These are phyloP conservation scores for Capsella bursapastoris DNA, from an alignment of 345 rosid species.

Conservation along the genomic window DNA sequence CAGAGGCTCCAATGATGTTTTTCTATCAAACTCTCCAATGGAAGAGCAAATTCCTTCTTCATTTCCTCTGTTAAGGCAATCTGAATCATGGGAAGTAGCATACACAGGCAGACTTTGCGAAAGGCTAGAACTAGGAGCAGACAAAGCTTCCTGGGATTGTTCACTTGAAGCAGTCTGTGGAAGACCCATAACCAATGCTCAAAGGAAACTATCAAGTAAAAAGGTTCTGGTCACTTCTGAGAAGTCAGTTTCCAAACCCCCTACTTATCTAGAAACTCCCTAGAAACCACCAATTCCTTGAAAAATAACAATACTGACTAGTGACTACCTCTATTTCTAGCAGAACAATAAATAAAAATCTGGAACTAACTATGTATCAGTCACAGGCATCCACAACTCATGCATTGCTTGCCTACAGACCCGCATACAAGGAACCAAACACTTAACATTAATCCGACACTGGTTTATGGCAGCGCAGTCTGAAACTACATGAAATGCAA, in stretches of 20 bases:
- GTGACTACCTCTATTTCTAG: slow-evolving; percentile 23
- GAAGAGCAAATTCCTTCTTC: slow-evolving; percentile 51
- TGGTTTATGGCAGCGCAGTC: slow-evolving; percentile 50
- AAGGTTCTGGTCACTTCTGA: slow-evolving; percentile 15
- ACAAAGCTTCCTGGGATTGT: slow-evolving; percentile 51
- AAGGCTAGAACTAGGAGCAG: slow-evolving; percentile 49
- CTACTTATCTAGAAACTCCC: slow-evolving; percentile 31
- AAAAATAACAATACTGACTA: slow-evolving; percentile 26
- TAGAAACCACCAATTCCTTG: slow-evolving; percentile 29
- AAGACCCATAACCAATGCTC: slow-evolving; percentile 66
- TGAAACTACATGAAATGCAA: slow-evolving; percentile 55
- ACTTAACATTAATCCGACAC: slow-evolving; percentile 49
- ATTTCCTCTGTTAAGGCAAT: slow-evolving; percentile 53
- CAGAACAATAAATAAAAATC: slow-evolving; percentile 10
- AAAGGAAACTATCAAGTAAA: slow-evolving; percentile 13
- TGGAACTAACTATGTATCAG: slow-evolving; percentile 63
- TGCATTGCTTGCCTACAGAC: slow-evolving; percentile 46
- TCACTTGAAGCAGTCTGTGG: slow-evolving; percentile 71
- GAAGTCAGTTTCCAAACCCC: slow-evolving; percentile 33
- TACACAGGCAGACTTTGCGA: slow-evolving; percentile 55
- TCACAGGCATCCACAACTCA: slow-evolving; percentile 71
- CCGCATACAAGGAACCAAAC: slow-evolving; percentile 47
- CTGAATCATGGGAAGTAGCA: slow-evolving; percentile 62
- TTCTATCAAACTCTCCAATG: slow-evolving; percentile 59
- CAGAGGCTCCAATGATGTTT: slow-evolving; percentile 54